Percentiles rank a stretch among this genome's conserved stretches.
These are phyloP conservation scores for Alternaria postmessia DNA, from an alignment of 2,329 filamentous ascomycete species.

Conservation along the genomic window DNA sequence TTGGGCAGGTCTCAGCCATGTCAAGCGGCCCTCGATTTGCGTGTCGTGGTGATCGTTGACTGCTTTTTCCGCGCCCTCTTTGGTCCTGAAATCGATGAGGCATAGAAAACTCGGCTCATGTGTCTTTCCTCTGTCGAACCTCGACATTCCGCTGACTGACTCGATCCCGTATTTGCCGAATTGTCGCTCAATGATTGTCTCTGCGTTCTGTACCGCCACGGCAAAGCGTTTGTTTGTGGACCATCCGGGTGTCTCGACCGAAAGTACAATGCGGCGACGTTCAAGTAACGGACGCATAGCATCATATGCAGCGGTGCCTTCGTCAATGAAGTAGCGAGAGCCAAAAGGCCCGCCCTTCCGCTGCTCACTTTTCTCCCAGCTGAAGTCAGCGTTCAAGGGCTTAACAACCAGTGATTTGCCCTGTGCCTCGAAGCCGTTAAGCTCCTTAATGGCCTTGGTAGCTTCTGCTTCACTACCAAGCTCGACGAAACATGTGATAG, in stretches of 20 bases:
- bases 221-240: background rate
- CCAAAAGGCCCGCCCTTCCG: background rate
- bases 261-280: constrained; percentile 28
- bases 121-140: constrained; percentile 17
- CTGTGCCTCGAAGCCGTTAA: constrained; percentile 11
- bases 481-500: constrained; percentile 24
- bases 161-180: constrained; percentile 31
- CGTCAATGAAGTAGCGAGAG: constrained; percentile 14
- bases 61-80: constrained; percentile 30
- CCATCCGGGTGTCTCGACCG: constrained; percentile 33
- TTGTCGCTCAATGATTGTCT: constrained; percentile 15
- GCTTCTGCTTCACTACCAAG: constrained; percentile 28
- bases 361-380: constrained; percentile 10
- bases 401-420: background rate
- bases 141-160: constrained; percentile 13
- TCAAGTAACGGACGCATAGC: constrained; percentile 27
- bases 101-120: constrained; percentile 22
- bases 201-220: constrained; percentile 2
- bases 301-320: constrained; percentile 15
- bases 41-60: constrained; percentile 21
- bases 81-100: constrained; percentile 35
- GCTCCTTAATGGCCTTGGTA: constrained; percentile 14
- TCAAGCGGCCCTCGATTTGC: constrained; percentile 21
- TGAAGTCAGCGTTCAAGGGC: constrained; percentile 17
- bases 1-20: constrained; percentile 7